A percentile compares a stretch with the other conserved stretches of the same genome.
Conservation (phyloP, 2,329 filamentous ascomycete genomes). For the Ophiocordyceps polyrhachis-furcata region DNA sequence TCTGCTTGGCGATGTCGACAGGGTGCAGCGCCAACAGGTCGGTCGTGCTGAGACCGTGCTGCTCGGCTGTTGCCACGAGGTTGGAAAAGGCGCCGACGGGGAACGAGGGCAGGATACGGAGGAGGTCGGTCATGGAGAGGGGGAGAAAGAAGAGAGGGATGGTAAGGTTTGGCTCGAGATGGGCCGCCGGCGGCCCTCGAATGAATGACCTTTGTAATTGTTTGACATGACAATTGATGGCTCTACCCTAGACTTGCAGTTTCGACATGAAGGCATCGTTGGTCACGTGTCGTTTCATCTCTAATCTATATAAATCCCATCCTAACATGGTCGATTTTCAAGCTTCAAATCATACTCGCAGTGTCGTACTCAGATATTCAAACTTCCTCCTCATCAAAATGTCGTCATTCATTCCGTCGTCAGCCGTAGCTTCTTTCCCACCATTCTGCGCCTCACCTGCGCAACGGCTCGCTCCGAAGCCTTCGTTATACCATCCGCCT, state of each 20-base stretch:
- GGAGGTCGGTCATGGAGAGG: conserved; percentile 63
- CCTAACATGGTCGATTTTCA: too few relatives aligned
- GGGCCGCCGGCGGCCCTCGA: too few relatives aligned
- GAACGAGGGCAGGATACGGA: conserved; percentile 65
- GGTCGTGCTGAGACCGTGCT: conserved; percentile 54
- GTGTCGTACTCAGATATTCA: too few relatives aligned
- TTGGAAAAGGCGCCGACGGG: conserved; percentile 50
- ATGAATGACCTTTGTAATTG: too few relatives aligned
- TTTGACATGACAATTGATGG: too few relatives aligned
- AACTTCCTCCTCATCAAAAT: too few relatives aligned
- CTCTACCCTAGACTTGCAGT: too few relatives aligned
- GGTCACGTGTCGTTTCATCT: too few relatives aligned
- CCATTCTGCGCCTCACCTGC: conserved; percentile 40
- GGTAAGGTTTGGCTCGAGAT: background rate
- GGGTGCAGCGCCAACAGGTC: conserved; percentile 76
- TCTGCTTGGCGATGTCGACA: conserved; percentile 68
- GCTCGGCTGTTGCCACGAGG: conserved; percentile 65
- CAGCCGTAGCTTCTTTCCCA: conserved; percentile 51
- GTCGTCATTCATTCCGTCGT: conserved; percentile 5
- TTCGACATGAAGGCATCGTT: too few relatives aligned
- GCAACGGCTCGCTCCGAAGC: conserved; percentile 40
- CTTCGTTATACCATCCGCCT: conserved; percentile 23
- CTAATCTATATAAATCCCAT: too few relatives aligned
- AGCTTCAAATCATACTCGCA: too few relatives aligned
- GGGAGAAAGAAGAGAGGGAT: too few relatives aligned